Base-by-base conservation (phyloP, 768 basidiomycete species). In the Boletus sensibilis region DNA sequence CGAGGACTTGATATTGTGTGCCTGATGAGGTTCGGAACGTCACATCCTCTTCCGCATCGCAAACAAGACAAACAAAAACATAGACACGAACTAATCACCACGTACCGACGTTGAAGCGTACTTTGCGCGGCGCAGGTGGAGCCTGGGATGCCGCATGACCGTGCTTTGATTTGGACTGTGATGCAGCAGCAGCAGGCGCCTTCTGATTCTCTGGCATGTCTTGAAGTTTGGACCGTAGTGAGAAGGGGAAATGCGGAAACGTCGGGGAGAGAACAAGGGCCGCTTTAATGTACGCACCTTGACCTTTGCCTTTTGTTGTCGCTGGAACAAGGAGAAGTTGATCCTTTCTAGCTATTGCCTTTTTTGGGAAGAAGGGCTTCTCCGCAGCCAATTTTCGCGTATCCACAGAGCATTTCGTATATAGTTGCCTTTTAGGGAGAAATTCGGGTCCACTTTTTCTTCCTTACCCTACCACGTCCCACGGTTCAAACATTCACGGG, bases 91-190 rank as follows among this genome's bases (percentile, higher is more conserved):
- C 7, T 34, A 43, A 61, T 55, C 37, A 20, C 5, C 5, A 70
- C 76, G 63, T 50, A 84, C 90, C 90, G 64, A 92, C 90, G 76
- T 92, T 92, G 79, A 92, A 92, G 58, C 90, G 84, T 47, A 92
- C 90, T 79, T 92, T 92, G 65, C 90, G 81, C 21, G 90, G 88
- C 14, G 88, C 82, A 41, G 81, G 64, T 31, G 74, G 72, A 18
- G 76, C 74, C 57, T 79, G 79, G 4, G 80, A 75, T 21, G 78
- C 61, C 1, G 75, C 73, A 61, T 80, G 76, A n/a, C 70, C 56
- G 21, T 81, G 78, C 70, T 81, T 81, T n/a, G 79, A 68, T 50
- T 74, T 75, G 34, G 71, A 61, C 27, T 65, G 58, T 13, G 68
- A 57, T 45, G 62, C 52, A 23, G 64, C 59, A 11, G 66, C 48